Evolutionary conservation across 2,329 filamentous ascomycete genomes (phyloP), one percentile per base, ranked within the genome.

Genomic region (Didymella lethalis): DNA sequence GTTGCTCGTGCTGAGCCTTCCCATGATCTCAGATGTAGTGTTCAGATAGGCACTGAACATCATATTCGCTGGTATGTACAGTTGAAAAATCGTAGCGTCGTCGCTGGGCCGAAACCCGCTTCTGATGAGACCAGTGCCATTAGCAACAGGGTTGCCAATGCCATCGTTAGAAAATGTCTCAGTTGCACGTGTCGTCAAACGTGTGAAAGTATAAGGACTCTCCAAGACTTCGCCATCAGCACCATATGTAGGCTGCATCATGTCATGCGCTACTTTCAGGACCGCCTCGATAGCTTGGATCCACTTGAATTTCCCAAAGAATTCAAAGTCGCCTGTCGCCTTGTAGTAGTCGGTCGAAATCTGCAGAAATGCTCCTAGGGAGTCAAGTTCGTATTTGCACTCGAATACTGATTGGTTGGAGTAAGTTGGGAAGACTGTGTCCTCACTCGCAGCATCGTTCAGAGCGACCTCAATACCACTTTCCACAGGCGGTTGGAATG

Each of bases 31-130:
- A 16, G 81, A 79, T 0, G 84, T 78, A 0, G 81, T 79, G 11
- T 79, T 78, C 3, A 93, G 82, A 66, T 87, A 90, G 23, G 84
- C 79, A 31, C 88, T 82, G 64, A 92, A 88, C 89, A 92, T 91
- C 89, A 92, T 92, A 54, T 84, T 85, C 52, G 79, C 74, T 0
- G 81, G 81, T 23, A 83, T 80, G 68, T 81, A 80, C 48, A 81
- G 72, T 63, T 83, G 81, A 62, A 76, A 83, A 48, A 83, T 82
- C 7, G 81, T 83, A 0, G 79, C 66, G 64, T 84, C 82, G 63
- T 84, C 82, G 28, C 79, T 81, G 3, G 82, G 82, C 11, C 82
- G 75, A 71, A 84, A 84, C 12, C 79, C 81, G 4, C 79, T 81
- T 38, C 82, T 75, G 52, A 84, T 77, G 16, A 84, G 73, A 5